Percentiles rank a stretch among this genome's conserved stretches.
phyloP scores from a whole-genome alignment of 768 basidiomycete genomes.

The Lanmaoa rubissima region DNA sequence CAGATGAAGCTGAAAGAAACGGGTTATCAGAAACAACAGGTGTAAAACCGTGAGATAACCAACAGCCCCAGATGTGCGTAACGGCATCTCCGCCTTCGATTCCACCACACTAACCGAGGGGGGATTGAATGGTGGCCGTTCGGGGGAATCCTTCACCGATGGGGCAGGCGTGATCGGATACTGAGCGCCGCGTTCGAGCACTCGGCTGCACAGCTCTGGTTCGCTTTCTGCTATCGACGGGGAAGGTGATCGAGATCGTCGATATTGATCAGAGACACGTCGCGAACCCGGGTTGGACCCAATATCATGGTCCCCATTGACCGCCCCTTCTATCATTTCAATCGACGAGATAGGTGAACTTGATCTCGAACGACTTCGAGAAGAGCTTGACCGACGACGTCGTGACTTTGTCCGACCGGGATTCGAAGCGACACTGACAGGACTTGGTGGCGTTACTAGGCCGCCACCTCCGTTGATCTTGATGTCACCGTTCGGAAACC shows the following conservation, averaged over 20 bases:
- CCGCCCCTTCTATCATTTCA: constrained; percentile 33
- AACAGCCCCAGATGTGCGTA: constrained; percentile 27
- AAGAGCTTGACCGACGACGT: constrained; percentile 44
- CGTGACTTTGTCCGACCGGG: constrained; percentile 42
- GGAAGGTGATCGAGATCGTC: constrained; percentile 29
- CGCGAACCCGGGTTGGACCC: constrained; percentile 22
- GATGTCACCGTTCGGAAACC: constrained; percentile 32
- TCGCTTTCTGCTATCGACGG: constrained; percentile 32
- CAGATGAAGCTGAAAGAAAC: constrained; percentile 29
- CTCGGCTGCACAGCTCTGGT: constrained; percentile 23
- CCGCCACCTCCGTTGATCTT: constrained; percentile 41
- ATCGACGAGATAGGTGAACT: constrained; percentile 35
- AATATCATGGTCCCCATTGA: constrained; percentile 17
- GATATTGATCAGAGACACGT: constrained; percentile 24
- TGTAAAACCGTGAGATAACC: constrained; percentile 23
- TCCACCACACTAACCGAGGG: constrained; percentile 7
- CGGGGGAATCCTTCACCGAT: constrained; percentile 30
- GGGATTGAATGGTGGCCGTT: constrained; percentile 16
- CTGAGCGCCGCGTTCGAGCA: constrained; percentile 18
- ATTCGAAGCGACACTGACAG: constrained; percentile 67
- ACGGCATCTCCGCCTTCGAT: constrained; percentile 18
- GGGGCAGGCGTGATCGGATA: constrained; percentile 33
- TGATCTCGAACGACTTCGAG: constrained; percentile 38
- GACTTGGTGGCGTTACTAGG: constrained; percentile 74
- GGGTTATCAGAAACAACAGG: constrained; percentile 16